These are phyloP conservation scores for Tulasnella sp. DNA, from an alignment of 768 basidiomycete species.

Conservation along the genomic window DNA sequence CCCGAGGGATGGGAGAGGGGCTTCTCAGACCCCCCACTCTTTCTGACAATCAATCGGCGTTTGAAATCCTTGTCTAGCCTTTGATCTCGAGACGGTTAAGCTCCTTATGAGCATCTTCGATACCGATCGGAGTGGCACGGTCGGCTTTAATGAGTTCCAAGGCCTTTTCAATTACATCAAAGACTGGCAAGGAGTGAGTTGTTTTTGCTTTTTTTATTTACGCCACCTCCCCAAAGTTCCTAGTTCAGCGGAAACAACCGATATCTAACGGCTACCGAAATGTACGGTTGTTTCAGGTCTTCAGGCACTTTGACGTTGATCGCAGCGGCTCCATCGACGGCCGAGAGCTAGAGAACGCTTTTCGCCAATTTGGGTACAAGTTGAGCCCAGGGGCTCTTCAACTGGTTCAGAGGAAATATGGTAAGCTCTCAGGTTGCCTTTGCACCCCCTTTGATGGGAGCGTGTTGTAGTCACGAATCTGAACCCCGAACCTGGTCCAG, in stretches of 20 bases:
- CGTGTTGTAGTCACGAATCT: background rate
- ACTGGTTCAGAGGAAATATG: slow-evolving; percentile 71
- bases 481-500: slow-evolving; percentile 15
- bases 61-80: slow-evolving; percentile 47
- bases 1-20: too few relatives aligned
- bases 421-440: slow-evolving; percentile 40
- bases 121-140: slow-evolving; percentile 69
- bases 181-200: slow-evolving; percentile 29
- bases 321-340: slow-evolving; percentile 78
- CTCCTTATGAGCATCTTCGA: slow-evolving; percentile 81
- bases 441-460: background rate
- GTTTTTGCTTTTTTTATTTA: too few relatives aligned
- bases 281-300: too few relatives aligned
- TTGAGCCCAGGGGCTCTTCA: slow-evolving; percentile 60
- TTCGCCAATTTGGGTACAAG: slow-evolving; percentile 76
- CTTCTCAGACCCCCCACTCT: background rate
- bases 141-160: slow-evolving; percentile 61
- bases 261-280: background rate
- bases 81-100: slow-evolving; percentile 83
- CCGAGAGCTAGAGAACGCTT: slow-evolving; percentile 63
- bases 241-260: background rate
- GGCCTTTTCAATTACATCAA: slow-evolving; percentile 29
- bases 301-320: slow-evolving; percentile 78
- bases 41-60: background rate
- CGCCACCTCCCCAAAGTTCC: background rate